A percentile compares a stretch with the other conserved stretches of the same genome.
These are phyloP conservation scores for Xylaria sp. DNA, from an alignment of 2,329 filamentous ascomycete genomes.

Conservation along the genomic window DNA sequence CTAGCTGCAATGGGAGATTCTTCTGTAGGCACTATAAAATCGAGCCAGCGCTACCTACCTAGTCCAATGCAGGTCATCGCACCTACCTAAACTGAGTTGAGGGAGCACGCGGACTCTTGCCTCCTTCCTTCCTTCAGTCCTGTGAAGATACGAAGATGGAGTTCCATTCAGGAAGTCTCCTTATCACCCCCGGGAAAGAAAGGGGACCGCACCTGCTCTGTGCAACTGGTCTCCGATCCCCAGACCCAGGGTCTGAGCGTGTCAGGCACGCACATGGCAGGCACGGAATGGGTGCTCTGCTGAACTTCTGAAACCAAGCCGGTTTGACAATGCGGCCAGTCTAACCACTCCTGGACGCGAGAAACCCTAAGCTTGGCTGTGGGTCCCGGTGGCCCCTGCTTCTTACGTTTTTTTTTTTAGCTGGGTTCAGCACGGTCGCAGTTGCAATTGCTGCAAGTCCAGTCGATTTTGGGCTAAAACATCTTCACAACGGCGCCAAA, in stretches of 20 bases:
- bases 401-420: neutral
- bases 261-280: neutral
- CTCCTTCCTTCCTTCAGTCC: too few relatives aligned
- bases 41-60: neutral
- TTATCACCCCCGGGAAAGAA: too few relatives aligned
- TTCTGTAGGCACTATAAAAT: neutral
- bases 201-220: neutral
- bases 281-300: neutral
- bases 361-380: neutral
- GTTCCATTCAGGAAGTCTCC: too few relatives aligned
- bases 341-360: neutral
- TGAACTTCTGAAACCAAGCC: constrained; percentile 11
- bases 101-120: too few relatives aligned
- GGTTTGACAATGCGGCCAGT: constrained; percentile 15
- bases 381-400: neutral
- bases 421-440: neutral
- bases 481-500: neutral
- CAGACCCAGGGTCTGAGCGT: neutral
- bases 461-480: neutral
- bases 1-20: neutral
- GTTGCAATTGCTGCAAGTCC: too few relatives aligned
- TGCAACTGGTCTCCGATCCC: neutral
- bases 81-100: too few relatives aligned
- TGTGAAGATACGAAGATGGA: too few relatives aligned
- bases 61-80: neutral